Base-by-base conservation (phyloP, 2,329 filamentous ascomycete species). In the Xylaria arbuscula region DNA sequence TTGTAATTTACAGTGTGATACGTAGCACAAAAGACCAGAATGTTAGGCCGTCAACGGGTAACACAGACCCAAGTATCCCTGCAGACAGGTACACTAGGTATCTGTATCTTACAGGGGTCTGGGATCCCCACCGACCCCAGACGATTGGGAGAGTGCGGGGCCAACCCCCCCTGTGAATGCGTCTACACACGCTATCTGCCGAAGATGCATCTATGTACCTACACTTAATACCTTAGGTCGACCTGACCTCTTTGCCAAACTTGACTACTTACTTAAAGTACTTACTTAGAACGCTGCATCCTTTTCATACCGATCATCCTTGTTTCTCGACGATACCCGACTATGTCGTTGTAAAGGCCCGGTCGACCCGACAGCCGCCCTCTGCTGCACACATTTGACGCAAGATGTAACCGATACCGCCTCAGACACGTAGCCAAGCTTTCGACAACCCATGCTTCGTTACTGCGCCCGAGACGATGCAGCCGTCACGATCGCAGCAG, bases 401-500 rank as follows among this genome's bases (percentile, higher is more conserved):
- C 72, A 74, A 71, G 66, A 76, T 76, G 74, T 74, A 72, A 74
- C 66, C 61, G 67, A 59, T 66, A 64, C 50, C 54, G 19, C 60
- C 57, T 22, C 48, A 60, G 13, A 48, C 28, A 65, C 36, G 55
- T 54, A 48, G 34, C 62, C 17, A 47, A 57, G 58, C 64, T 32
- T 64, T 59, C 53, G 66, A 64, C 62, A 67, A 62, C 53, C 53
- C 57, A 66, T 64, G 63, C 68, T 48, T 48, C 40, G 45, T 10
- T 61, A 60, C 24, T 60, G 55, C 48, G 48, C 60, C 56, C 61
- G 19, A 70, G 63, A 72, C 64, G 64, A 78, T 79, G 78, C 77
- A 78, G 66, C 75, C 73, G 60, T 72, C 71, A 64, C 76, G 76
- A 72, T 66, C 73, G 64, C 77, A 78, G 66, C 76, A 76, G 65